A percentile compares a stretch with the other conserved stretches of the same genome.
Evolutionary conservation across 2,329 filamentous ascomycete genomes (phyloP).

Genomic region (Ceratocystis cubensis): DNA sequence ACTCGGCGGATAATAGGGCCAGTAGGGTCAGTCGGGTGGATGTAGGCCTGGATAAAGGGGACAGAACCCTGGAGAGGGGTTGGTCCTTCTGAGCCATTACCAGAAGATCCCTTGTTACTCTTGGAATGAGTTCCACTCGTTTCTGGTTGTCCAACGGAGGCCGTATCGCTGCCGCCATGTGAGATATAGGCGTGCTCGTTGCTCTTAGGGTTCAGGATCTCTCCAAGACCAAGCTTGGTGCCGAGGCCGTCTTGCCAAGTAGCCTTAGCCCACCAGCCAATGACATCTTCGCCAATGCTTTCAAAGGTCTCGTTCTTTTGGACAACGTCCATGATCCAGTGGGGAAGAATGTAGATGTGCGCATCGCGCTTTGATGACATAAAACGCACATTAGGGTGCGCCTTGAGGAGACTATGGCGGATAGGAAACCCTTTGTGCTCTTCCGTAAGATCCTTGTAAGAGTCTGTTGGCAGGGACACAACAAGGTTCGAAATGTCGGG

Average conservation of each 20-base stretch:
- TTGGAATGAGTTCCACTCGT: neutral
- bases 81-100: slow-evolving; percentile 20
- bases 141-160: slow-evolving; percentile 9
- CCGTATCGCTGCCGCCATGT: slow-evolving; percentile 17
- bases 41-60: slow-evolving; percentile 68
- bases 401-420: slow-evolving; percentile 61
- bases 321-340: slow-evolving; percentile 80
- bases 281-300: slow-evolving; percentile 77
- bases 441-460: slow-evolving; percentile 70
- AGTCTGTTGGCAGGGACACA: slow-evolving; percentile 79
- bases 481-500: slow-evolving; percentile 63
- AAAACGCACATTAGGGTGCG: slow-evolving; percentile 65
- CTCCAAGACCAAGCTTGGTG: slow-evolving; percentile 52
- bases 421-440: slow-evolving; percentile 60
- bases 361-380: slow-evolving; percentile 77
- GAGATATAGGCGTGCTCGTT: slow-evolving; percentile 12
- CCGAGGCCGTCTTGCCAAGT: slow-evolving; percentile 75
- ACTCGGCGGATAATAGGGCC: slow-evolving; percentile 69
- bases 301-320: slow-evolving; percentile 69
- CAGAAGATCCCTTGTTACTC: slow-evolving; percentile 2
- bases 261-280: slow-evolving; percentile 93
- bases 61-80: slow-evolving; percentile 31
- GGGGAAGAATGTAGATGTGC: slow-evolving; percentile 87
- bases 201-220: slow-evolving; percentile 21
- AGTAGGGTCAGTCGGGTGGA: slow-evolving; percentile 48